Percentiles rank a stretch among this genome's conserved stretches.
Evolutionary conservation across 1,284 basidiomycete species (phyloP).

Genomic region (Moniliella sp.): DNA sequence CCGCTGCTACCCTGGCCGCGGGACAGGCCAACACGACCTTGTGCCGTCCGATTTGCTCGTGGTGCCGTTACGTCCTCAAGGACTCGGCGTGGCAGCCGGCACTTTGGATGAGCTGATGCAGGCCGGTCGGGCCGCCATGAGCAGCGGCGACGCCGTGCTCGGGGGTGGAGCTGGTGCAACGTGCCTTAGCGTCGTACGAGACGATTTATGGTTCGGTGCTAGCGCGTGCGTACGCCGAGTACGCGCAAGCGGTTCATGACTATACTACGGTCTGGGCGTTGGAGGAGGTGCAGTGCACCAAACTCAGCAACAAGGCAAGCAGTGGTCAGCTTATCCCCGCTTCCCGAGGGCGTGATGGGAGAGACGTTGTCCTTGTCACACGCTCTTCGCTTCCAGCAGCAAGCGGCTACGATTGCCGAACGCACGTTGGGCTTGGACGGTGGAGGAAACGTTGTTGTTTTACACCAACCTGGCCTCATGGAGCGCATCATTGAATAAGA

Average conservation of each 20-base stretch:
- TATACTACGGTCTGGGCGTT: slow-evolving; percentile 10
- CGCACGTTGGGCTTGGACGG: slow-evolving; percentile 41
- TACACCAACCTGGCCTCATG: slow-evolving; percentile 43
- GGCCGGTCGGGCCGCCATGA: slow-evolving; percentile 39
- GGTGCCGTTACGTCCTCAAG: slow-evolving; percentile 40
- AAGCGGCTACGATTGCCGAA: slow-evolving; percentile 42
- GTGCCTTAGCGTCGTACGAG: slow-evolving; percentile 42
- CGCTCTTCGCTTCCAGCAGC: slow-evolving; percentile 39
- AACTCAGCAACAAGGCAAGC: slow-evolving; percentile 9
- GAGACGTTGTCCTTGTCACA: slow-evolving; percentile 35
- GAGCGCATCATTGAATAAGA: slow-evolving; percentile 38
- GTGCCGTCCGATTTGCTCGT: slow-evolving; percentile 39
- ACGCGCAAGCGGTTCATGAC: slow-evolving; percentile 37
- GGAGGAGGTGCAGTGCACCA: slow-evolving; percentile 11
- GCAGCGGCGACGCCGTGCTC: slow-evolving; percentile 37
- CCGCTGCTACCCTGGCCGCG: too few relatives aligned
- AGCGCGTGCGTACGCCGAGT: slow-evolving; percentile 39
- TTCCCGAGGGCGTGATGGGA: slow-evolving; percentile 22
- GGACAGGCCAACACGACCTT: slow-evolving; percentile 36
- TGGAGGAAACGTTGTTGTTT: slow-evolving; percentile 40
- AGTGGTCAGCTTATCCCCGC: slow-evolving; percentile 6
- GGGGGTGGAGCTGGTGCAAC: slow-evolving; percentile 42
- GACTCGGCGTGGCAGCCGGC: slow-evolving; percentile 38
- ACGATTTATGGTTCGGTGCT: slow-evolving; percentile 42
- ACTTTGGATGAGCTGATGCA: slow-evolving; percentile 41